These are phyloP conservation scores for Phytophthora sp. DNA, from an alignment of 352 stramenopile genomes.

Conservation along the genomic window DNA sequence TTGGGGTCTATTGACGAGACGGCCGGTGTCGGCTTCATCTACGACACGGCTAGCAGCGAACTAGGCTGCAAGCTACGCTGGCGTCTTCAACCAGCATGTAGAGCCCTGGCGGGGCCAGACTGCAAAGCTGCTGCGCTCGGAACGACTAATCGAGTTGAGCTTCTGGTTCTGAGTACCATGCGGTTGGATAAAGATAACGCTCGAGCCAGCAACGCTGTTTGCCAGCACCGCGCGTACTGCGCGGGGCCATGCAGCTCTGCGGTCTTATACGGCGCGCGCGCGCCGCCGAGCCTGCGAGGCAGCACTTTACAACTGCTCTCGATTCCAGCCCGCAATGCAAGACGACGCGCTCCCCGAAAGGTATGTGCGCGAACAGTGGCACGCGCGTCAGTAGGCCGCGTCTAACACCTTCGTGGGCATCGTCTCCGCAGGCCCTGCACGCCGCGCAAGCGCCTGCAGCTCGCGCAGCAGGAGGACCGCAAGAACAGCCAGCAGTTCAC, in stretches of 20 bases:
- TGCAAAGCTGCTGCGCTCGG: background rate
- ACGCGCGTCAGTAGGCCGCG: background rate
- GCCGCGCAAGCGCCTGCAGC: slow-evolving; percentile 65
- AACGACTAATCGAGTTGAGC: slow-evolving; percentile 2
- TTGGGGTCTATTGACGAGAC: slow-evolving; percentile 15
- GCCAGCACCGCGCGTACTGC: background rate
- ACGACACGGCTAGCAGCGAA: too few species aligned
- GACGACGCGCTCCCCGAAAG: slow-evolving; percentile 20
- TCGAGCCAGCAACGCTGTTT: background rate
- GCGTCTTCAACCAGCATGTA: too few species aligned
- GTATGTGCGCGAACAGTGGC: slow-evolving; percentile 9
- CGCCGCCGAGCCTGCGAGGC: background rate
- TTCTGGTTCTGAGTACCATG: slow-evolving; percentile 28
- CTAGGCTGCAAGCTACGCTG: too few species aligned
- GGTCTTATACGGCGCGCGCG: slow-evolving; percentile 3
- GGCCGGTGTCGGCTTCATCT: slow-evolving; percentile 8
- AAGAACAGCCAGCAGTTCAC: slow-evolving; percentile 39
- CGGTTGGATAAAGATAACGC: slow-evolving; percentile 22
- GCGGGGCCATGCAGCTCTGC: background rate
- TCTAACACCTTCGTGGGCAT: background rate
- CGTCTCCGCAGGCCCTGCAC: slow-evolving; percentile 55
- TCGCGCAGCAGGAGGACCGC: slow-evolving; percentile 57
- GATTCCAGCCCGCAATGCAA: slow-evolving; percentile 22
- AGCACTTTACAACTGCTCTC: slow-evolving; percentile 23
- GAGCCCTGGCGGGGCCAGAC: background rate